Evolutionary conservation across 2,329 filamentous ascomycete genomes (phyloP), one percentile per base, ranked within the genome.

Genomic region (Colletotrichum orbiculare): DNA sequence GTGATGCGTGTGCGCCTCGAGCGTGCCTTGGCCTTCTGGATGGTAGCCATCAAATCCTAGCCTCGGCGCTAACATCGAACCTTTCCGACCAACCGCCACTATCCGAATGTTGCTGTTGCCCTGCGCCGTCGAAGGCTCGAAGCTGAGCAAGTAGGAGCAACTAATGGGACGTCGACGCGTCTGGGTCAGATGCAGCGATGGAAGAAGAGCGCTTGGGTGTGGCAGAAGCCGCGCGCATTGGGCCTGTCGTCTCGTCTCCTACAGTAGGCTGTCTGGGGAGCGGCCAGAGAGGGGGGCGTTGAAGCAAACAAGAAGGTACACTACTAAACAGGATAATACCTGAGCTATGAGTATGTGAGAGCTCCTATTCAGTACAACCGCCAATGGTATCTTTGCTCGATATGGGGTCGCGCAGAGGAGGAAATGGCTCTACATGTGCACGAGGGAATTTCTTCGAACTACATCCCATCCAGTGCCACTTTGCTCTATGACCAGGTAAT

Each of bases 191-290:
- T 58, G 12, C 17, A 37, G 52, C 58, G 52, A 53, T 25, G 46
- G 41, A 57, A 52, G 38, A 15, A 37, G 41, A 45, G 58, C 41
- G 25, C 25, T 25, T 52, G 35, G 33, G 53, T 55, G 52, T 57
- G 47, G 47, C n/a, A 45, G 52, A 47, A 62, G 47, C 47, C 46
- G 52, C 63, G 52, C 58, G 63, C 63, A 65, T 65, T 57, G 58
- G 53, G 37, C 35, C 35, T 48, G 11, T 38, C 57, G 57, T 65
- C 46, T 55, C 43, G 57, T 65, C 57, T 65, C 57, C 41, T 49
- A 25, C 4, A 25, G 25, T 25, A 25, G 25, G 25, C 25, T 25
- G 25, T 25, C 25, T 25, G 25, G 25, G 25, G 25, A 25, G 25
- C 25, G 25, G 25, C 25, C 25, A 25, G 17, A 25, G 25, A 5